These are phyloP conservation scores for Miscanthus sacchariflorus DNA, from an alignment of 202 grass and related monocot species.

Conservation along the genomic window DNA sequence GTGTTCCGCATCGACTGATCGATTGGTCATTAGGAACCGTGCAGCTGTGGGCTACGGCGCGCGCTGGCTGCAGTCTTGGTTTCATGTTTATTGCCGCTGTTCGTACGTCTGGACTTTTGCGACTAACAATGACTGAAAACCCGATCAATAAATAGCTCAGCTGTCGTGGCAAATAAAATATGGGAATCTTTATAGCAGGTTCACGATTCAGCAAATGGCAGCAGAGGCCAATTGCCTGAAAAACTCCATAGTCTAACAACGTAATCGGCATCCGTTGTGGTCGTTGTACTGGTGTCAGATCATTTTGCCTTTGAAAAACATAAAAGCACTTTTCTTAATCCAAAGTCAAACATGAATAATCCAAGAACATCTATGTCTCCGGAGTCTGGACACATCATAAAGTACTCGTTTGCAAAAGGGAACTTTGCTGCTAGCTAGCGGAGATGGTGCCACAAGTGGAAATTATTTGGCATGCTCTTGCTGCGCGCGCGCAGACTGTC, in stretches of 20 bases:
- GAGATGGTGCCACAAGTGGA: not conserved
- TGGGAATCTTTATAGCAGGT: not conserved
- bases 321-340: not conserved
- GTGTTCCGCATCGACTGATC: not conserved
- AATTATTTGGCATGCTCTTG: not conserved
- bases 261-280: not conserved
- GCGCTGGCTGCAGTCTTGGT: not conserved
- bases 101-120: not conserved
- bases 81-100: constrained; percentile 1
- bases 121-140: not conserved
- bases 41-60: not conserved
- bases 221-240: constrained; percentile 18
- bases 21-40: not conserved
- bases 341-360: constrained; percentile 13
- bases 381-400: not conserved
- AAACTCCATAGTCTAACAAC: constrained; percentile 13
- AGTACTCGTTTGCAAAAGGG: constrained; percentile 10
- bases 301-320: not conserved
- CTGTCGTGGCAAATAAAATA: not conserved
- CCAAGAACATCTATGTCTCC: not conserved
- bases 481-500: not conserved
- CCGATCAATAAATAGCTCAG: not conserved
- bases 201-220: not conserved
- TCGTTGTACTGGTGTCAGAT: not conserved
- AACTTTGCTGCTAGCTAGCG: not conserved